Evolutionary conservation across 192 early-diverging fungal species (phyloP).

Genomic region (Chytriomyces sp.): DNA sequence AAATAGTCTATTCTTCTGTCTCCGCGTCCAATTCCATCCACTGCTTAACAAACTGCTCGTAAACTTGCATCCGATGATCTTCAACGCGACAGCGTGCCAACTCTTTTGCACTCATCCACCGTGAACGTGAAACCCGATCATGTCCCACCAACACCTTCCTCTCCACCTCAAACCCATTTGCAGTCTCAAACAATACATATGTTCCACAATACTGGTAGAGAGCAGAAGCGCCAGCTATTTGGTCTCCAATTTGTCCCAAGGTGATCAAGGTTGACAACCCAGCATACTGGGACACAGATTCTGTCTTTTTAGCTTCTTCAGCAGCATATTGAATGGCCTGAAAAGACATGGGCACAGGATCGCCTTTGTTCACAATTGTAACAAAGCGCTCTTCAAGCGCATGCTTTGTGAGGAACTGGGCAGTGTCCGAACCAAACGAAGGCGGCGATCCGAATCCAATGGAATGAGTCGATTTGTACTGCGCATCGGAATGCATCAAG

Average conservation of each 20-base stretch:
- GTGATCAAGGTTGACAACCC: not conserved
- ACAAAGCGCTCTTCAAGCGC: constrained; percentile 1
- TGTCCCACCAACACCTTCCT: not conserved
- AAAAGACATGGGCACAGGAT: constrained; percentile 18
- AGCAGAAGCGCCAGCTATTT: not conserved
- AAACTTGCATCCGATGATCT: not conserved
- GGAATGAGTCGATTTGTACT: not conserved
- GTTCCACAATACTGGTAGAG: constrained; percentile 5
- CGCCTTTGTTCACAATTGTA: constrained; percentile 22
- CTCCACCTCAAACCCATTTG: not conserved
- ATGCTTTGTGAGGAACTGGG: not conserved
- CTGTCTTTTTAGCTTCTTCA: not conserved
- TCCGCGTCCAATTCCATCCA: not conserved
- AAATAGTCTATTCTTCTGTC: not conserved
- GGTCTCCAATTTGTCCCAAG: not conserved
- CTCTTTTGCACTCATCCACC: not conserved
- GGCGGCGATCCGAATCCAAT: constrained; percentile 20
- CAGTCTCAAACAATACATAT: constrained; percentile 14
- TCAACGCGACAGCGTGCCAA: not conserved
- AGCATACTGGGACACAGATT: not conserved
- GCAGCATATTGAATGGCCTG: constrained; percentile 2
- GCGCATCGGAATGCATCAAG: not conserved
- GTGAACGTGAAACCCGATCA: not conserved
- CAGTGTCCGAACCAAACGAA: constrained; percentile 9
- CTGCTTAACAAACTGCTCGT: not conserved